A percentile compares a stretch with the other conserved stretches of the same genome.
phyloP scores from a whole-genome alignment of 306 rosid species.

The Neltuma alba region DNA sequence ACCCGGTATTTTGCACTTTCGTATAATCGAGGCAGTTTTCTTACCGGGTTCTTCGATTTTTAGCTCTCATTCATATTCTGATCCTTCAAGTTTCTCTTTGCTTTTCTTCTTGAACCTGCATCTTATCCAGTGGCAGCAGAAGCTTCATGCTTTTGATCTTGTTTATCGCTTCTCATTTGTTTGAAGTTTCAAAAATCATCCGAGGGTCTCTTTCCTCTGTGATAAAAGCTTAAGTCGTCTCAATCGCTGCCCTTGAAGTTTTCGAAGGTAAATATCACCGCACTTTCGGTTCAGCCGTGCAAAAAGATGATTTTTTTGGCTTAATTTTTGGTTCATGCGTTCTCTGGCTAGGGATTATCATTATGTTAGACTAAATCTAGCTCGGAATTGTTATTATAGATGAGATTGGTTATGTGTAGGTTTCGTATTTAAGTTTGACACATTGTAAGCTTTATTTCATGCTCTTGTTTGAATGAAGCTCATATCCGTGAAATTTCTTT shows the following conservation, averaged over 20 bases:
- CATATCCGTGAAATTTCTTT: background rate
- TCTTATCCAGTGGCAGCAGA: background rate
- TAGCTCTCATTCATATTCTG: background rate
- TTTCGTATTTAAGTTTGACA: background rate
- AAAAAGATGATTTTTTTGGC: background rate
- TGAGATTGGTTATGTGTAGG: background rate
- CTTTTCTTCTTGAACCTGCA: background rate
- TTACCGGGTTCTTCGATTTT: background rate
- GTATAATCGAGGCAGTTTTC: background rate
- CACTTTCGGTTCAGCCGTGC: background rate
- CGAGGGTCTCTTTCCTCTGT: background rate
- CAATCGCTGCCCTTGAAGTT: background rate
- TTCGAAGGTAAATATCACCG: constrained; percentile 10
- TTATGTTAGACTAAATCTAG: background rate
- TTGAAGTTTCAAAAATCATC: background rate
- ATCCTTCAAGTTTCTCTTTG: background rate
- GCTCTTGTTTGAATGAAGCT: background rate
- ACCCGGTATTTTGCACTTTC: background rate
- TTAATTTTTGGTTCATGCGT: background rate
- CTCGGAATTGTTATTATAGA: background rate
- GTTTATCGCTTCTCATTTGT: background rate
- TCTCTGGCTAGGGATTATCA: background rate
- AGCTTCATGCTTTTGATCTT: background rate
- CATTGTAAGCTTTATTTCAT: background rate
- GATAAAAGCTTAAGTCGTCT: background rate